These are phyloP conservation scores for Apophysomyces trapeziformis DNA, from an alignment of 371 early-diverging fungal species.

Conservation along the genomic window DNA sequence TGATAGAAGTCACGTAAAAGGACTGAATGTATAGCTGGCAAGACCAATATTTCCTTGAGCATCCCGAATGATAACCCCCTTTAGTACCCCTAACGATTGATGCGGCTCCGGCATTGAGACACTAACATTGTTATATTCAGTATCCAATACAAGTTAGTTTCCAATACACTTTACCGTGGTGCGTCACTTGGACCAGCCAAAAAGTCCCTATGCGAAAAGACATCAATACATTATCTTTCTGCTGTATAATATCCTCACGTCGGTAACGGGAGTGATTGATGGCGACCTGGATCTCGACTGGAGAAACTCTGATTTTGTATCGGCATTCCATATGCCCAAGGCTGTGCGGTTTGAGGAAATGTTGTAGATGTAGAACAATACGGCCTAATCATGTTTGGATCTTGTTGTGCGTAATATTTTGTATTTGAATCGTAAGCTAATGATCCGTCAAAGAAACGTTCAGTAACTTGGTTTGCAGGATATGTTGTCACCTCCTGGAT, in stretches of 20 bases:
- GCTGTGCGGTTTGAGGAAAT: slow-evolving; percentile 23
- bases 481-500: neutral
- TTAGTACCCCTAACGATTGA: slow-evolving; percentile 49
- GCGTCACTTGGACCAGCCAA: slow-evolving; percentile 57
- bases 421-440: slow-evolving; percentile 25
- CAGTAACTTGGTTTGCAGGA: too few species aligned
- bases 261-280: slow-evolving; percentile 51
- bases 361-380: slow-evolving; percentile 16
- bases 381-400: slow-evolving; percentile 23
- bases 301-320: slow-evolving; percentile 25
- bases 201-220: slow-evolving; percentile 34
- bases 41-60: slow-evolving; percentile 61
- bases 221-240: neutral
- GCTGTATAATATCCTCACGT: slow-evolving; percentile 23
- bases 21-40: slow-evolving; percentile 49
- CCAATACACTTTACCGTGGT: slow-evolving; percentile 28
- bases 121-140: neutral
- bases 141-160: neutral
- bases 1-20: slow-evolving; percentile 13
- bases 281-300: slow-evolving; percentile 45
- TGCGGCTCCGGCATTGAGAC: slow-evolving; percentile 61
- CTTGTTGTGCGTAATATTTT: slow-evolving; percentile 20
- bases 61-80: slow-evolving; percentile 55
- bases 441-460: neutral
- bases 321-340: slow-evolving; percentile 10